These are phyloP conservation scores for Suillus tomentosus DNA, from an alignment of 768 basidiomycete genomes.

Conservation along the genomic window DNA sequence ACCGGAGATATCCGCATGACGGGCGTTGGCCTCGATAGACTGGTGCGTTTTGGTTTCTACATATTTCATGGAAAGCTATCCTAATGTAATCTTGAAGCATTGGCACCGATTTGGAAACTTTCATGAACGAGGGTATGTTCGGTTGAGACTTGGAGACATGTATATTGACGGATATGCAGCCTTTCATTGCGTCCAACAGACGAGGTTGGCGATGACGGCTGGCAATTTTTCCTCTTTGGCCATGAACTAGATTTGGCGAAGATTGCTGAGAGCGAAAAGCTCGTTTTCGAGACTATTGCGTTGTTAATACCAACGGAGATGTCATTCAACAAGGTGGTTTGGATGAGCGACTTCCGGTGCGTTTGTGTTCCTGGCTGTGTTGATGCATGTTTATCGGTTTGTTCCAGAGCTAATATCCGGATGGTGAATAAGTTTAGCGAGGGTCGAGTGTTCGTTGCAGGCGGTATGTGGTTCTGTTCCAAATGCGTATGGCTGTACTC, in stretches of 20 bases:
- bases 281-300: constrained; percentile 18
- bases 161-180: constrained; percentile 20
- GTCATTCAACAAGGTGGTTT: constrained; percentile 27
- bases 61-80: background rate
- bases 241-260: constrained; percentile 24
- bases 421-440: constrained; percentile 18
- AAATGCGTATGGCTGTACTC: background rate
- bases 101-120: constrained; percentile 53
- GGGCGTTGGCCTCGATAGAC: constrained; percentile 37
- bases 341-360: constrained; percentile 26
- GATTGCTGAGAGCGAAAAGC: constrained; percentile 22
- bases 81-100: constrained; percentile 27
- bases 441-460: constrained; percentile 19
- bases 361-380: constrained; percentile 2
- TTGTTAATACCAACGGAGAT: constrained; percentile 28
- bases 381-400: background rate
- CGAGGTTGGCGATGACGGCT: constrained; percentile 27
- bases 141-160: background rate
- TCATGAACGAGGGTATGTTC: background rate
- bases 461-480: constrained; percentile 13
- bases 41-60: constrained; percentile 29
- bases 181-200: constrained; percentile 39
- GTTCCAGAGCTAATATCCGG: constrained; percentile 17
- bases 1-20: constrained; percentile 39
- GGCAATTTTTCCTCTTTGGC: constrained; percentile 34